phyloP scores from a whole-genome alignment of 768 basidiomycete species.

The Artomyces pyxidatus region DNA sequence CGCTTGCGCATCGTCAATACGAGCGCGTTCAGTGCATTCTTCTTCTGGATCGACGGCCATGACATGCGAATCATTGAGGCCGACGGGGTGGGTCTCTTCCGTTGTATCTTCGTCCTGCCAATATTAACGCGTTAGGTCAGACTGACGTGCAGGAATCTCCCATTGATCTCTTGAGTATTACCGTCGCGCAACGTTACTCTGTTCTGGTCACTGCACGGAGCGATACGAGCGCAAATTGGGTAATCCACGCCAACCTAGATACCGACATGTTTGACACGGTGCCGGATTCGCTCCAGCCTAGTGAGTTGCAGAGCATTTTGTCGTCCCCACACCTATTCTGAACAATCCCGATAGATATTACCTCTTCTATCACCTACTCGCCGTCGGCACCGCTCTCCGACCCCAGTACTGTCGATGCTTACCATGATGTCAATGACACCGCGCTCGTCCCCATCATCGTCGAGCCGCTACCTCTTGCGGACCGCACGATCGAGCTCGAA shows the following conservation, averaged over 20 bases:
- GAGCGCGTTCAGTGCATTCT: slow-evolving; percentile 66
- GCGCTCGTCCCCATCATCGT: slow-evolving; percentile 54
- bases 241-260: slow-evolving; percentile 88
- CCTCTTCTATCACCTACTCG: slow-evolving; percentile 75
- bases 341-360: slow-evolving; percentile 55
- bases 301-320: slow-evolving; percentile 32
- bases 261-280: slow-evolving; percentile 81
- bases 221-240: slow-evolving; percentile 74
- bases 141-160: slow-evolving; percentile 71
- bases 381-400: slow-evolving; percentile 42
- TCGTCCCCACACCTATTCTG: background rate
- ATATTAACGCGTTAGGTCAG: slow-evolving; percentile 24
- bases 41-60: slow-evolving; percentile 87
- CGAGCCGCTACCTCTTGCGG: slow-evolving; percentile 40
- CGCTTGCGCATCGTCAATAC: slow-evolving; percentile 82
- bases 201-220: slow-evolving; percentile 88
- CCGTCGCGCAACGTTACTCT: slow-evolving; percentile 91
- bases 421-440: slow-evolving; percentile 59
- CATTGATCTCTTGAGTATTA: slow-evolving; percentile 62
- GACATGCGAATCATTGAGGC: slow-evolving; percentile 80
- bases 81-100: slow-evolving; percentile 52
- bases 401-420: slow-evolving; percentile 44
- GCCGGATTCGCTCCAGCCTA: slow-evolving; percentile 65
- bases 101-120: background rate
- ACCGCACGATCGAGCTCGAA: slow-evolving; percentile 60